phyloP scores from a whole-genome alignment of 495 filamentous ascomycete species.

The Schizothecium vesticola region DNA sequence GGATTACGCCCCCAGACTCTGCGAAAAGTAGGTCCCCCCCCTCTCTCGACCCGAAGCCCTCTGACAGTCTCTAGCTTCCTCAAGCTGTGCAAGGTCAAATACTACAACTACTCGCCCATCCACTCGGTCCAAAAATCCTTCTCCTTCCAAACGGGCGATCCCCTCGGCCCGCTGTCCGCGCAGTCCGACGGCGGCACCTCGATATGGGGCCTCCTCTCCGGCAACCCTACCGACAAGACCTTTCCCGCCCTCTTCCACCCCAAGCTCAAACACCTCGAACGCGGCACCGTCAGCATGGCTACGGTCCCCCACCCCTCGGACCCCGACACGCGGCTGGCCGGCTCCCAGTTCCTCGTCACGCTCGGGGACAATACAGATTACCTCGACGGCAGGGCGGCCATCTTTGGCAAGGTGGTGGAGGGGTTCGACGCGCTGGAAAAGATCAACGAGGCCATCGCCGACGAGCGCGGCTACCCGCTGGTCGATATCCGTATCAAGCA shows the following conservation, averaged over 20 bases:
- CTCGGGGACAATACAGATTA: conserved; percentile 82
- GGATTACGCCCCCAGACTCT: conserved; percentile 79
- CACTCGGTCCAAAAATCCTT: conserved; percentile 86
- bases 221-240: conserved; percentile 60
- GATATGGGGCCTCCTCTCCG: conserved; percentile 81
- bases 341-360: conserved; percentile 87
- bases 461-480: conserved; percentile 75
- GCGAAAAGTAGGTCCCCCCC: conserved; percentile 69
- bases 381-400: conserved; percentile 83
- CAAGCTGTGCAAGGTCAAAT: conserved; percentile 96
- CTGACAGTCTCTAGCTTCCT: conserved; percentile 72
- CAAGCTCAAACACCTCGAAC: conserved; percentile 78
- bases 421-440: conserved; percentile 89
- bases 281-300: conserved; percentile 91
- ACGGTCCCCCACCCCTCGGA: conserved; percentile 71
- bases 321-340: conserved; percentile 73
- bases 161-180: conserved; percentile 72
- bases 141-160: conserved; percentile 93
- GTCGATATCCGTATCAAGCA: conserved; percentile 91
- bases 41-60: conserved; percentile 19
- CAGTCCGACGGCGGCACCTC: conserved; percentile 87
- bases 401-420: conserved; percentile 91
- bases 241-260: conserved; percentile 78
- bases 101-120: conserved; percentile 93
- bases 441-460: conserved; percentile 83